Evolutionary conservation across 306 rosid genomes (phyloP), one percentile per base, ranked within the genome.

Genomic region (Cucurbita argyrosperma): DNA sequence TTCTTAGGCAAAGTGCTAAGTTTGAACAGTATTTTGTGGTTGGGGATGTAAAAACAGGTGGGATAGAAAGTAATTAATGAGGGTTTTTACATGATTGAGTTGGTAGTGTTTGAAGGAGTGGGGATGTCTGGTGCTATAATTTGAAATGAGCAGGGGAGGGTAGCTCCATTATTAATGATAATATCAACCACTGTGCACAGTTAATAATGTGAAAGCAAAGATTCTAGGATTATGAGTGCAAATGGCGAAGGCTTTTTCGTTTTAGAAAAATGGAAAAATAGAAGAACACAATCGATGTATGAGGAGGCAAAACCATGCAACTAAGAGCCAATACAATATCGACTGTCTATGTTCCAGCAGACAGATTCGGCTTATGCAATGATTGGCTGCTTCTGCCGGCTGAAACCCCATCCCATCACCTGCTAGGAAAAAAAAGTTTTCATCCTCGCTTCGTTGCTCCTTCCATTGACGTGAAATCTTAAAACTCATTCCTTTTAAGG

Each of bases 291-390:
- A 43, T 16, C 11, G 13, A 38, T 18, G 40, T 2, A 68, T 45
- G 4, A 14, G 21, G 61, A 50, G 61, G 76, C 84, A 74, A 77
- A 81, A 74, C 76, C 81, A 81, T 81, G 8, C 51, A 79, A 79
- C 76, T 76, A 74, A 54, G 79, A 79, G 81, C 83, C 76, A 72
- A 2, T 62, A 65, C 72, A 62, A 65, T 66, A 42, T 18, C 10
- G 8, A 57, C 16, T 80, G 87, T 80, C 80, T 76, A 64, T 71
- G 74, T 71, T 80, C 72, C 72, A 19, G 45, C 54, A 40, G 80
- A 79, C 87, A 80, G 2, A 30, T n/a, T 47, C 70, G 74, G 7
- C 12, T 10, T 26, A 13, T 8, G 79, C 67, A 52, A 80, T 74
- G 52, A 83, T 79, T 79, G 75, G 71, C 42, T 76, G 74, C 46